These are phyloP conservation scores for Hordeum marinum DNA, from an alignment of 176 grass and related monocot genomes.

Conservation along the genomic window DNA sequence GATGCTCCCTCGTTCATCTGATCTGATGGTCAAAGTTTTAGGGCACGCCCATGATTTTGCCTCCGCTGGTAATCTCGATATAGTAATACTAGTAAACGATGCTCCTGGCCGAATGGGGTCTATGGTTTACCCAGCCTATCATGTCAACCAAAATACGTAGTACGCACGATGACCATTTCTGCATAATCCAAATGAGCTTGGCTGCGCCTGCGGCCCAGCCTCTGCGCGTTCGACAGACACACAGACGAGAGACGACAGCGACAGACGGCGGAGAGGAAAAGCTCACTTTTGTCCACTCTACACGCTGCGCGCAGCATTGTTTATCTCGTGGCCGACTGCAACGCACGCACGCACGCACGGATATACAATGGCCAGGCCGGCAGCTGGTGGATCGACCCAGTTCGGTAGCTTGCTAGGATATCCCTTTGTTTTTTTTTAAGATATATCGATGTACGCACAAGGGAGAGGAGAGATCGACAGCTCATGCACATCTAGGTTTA, in stretches of 20 bases:
- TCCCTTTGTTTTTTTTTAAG: not conserved
- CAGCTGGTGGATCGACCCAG: not conserved
- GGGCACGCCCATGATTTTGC: no score
- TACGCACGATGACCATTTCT: not conserved
- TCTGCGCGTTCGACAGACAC: not conserved
- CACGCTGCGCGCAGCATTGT: not conserved
- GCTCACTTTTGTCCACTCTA: not conserved
- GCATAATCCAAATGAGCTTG: not conserved
- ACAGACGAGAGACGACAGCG: not conserved
- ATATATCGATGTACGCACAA: not conserved
- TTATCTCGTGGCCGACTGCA: not conserved
- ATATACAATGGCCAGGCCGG: slow-evolving; percentile 16
- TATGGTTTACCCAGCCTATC: no score
- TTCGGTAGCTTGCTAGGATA: no score
- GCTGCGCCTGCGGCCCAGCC: not conserved
- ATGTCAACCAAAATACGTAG: not conserved
- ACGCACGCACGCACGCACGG: no score
- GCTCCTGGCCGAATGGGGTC: no score
- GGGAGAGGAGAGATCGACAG: not conserved
- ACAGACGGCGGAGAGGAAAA: not conserved
- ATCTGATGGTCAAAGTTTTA: no score
- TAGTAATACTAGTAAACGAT: no score
- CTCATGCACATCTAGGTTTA: not conserved
- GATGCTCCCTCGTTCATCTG: no score
- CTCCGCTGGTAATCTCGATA: no score